These are phyloP conservation scores for Sesbania bispinosa DNA, from an alignment of 306 rosid genomes.

Conservation along the genomic window DNA sequence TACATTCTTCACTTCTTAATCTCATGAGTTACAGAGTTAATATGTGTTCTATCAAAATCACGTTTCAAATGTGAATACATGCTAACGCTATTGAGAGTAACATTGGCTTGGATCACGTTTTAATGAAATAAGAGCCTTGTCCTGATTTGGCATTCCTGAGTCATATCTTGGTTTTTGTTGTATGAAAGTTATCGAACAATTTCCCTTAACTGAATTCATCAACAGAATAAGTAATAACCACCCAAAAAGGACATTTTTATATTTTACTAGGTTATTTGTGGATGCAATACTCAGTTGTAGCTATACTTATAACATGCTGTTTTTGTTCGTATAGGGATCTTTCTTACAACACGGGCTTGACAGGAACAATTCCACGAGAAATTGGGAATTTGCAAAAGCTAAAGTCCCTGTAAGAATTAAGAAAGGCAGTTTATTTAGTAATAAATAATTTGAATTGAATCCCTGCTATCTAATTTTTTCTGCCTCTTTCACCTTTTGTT, in stretches of 20 bases:
- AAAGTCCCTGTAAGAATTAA: slow-evolving; percentile 62
- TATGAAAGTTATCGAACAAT: too few relatives aligned
- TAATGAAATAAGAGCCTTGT: too few relatives aligned
- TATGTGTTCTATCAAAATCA: too few relatives aligned
- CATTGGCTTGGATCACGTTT: too few relatives aligned
- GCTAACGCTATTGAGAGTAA: too few relatives aligned
- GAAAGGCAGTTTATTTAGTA: slow-evolving; percentile 14
- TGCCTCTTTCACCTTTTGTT: background rate
- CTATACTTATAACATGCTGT: background rate
- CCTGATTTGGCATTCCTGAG: too few relatives aligned
- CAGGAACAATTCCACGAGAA: slow-evolving; percentile 53
- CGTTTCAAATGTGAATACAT: too few relatives aligned
- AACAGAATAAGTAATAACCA: too few relatives aligned
- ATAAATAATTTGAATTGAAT: slow-evolving; percentile 1
- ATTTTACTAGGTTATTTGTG: background rate
- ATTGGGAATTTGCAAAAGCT: slow-evolving; percentile 61
- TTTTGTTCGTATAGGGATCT: slow-evolving; percentile 52
- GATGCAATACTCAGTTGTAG: background rate
- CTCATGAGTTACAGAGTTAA: background rate
- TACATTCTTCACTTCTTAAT: slow-evolving; percentile 36
- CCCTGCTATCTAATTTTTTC: background rate
- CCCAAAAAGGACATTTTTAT: too few relatives aligned
- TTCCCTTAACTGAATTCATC: too few relatives aligned
- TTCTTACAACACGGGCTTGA: slow-evolving; percentile 51
- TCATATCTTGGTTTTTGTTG: too few relatives aligned